Evolutionary conservation across 2,329 filamentous ascomycete genomes (phyloP).

Genomic region (Alternaria sp.): DNA sequence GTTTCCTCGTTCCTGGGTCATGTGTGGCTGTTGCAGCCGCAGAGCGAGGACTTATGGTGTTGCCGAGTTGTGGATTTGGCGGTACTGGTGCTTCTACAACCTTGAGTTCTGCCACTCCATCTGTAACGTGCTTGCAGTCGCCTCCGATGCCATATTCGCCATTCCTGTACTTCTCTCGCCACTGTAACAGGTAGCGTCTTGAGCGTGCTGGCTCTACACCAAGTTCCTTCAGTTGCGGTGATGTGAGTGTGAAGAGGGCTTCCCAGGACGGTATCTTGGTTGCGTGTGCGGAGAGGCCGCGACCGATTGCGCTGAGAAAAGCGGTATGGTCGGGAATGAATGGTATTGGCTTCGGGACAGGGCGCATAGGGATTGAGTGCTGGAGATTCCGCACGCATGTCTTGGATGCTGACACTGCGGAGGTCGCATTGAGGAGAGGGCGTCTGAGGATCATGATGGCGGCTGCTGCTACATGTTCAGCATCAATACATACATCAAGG

Average conservation of each 20-base stretch:
- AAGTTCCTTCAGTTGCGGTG: slow-evolving; percentile 77
- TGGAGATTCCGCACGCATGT: slow-evolving; percentile 49
- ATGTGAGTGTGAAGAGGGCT: slow-evolving; percentile 82
- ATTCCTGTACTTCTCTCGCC: slow-evolving; percentile 83
- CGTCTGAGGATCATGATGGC: slow-evolving; percentile 48
- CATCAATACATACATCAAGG: not conserved
- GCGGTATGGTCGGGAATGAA: slow-evolving; percentile 86
- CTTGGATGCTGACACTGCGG: slow-evolving; percentile 36
- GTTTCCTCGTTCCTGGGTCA: slow-evolving; percentile 63
- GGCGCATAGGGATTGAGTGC: slow-evolving; percentile 51
- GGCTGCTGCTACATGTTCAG: slow-evolving; percentile 6
- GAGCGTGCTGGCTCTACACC: slow-evolving; percentile 86
- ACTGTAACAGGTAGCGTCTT: slow-evolving; percentile 83
- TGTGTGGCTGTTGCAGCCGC: slow-evolving; percentile 59
- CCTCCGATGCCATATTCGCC: slow-evolving; percentile 83
- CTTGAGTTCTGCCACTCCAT: slow-evolving; percentile 65
- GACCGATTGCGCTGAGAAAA: slow-evolving; percentile 91
- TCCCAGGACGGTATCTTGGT: slow-evolving; percentile 92
- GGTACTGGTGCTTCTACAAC: slow-evolving; percentile 63
- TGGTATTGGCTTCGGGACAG: slow-evolving; percentile 76
- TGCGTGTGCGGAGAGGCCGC: slow-evolving; percentile 80
- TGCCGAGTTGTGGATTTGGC: slow-evolving; percentile 38
- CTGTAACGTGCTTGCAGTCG: slow-evolving; percentile 75
- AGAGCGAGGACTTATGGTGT: slow-evolving; percentile 36
- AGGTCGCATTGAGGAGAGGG: slow-evolving; percentile 40